These are phyloP conservation scores for Rubia balearica DNA, from an alignment of 305 asterid species.

Conservation along the genomic window DNA sequence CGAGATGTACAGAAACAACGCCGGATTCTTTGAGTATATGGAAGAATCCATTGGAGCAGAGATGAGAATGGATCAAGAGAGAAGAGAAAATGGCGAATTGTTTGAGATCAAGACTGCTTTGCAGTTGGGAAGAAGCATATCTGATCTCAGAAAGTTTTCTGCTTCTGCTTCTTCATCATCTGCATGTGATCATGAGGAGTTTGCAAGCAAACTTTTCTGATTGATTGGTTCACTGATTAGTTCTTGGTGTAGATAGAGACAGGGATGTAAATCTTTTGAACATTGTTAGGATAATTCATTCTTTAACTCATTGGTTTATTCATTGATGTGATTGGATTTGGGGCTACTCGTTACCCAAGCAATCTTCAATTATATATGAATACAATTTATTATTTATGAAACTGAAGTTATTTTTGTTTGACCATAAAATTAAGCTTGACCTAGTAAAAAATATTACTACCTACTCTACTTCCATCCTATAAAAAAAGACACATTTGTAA, in stretches of 20 bases:
- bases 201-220: slow-evolving; percentile 28
- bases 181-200: slow-evolving; percentile 17
- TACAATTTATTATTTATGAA: too few relatives aligned
- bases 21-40: slow-evolving; percentile 60
- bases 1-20: slow-evolving; percentile 67
- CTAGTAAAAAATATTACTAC: too few relatives aligned
- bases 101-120: slow-evolving; percentile 50
- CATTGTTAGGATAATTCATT: background rate
- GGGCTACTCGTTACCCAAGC: too few relatives aligned
- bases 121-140: slow-evolving; percentile 54
- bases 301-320: background rate
- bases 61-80: slow-evolving; percentile 21
- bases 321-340: background rate
- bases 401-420: too few relatives aligned
- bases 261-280: background rate
- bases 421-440: too few relatives aligned
- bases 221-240: background rate
- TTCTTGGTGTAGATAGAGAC: background rate
- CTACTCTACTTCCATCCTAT: too few relatives aligned
- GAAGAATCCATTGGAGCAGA: slow-evolving; percentile 43
- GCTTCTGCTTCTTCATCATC: slow-evolving; percentile 11
- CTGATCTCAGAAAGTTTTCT: slow-evolving; percentile 47
- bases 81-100: slow-evolving; percentile 57
- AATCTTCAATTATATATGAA: too few relatives aligned
- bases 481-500: too few relatives aligned